Percentiles rank a stretch among this genome's conserved stretches.
phyloP scores from a whole-genome alignment of 1,284 basidiomycete species.

The Cystobasidium sp. region DNA sequence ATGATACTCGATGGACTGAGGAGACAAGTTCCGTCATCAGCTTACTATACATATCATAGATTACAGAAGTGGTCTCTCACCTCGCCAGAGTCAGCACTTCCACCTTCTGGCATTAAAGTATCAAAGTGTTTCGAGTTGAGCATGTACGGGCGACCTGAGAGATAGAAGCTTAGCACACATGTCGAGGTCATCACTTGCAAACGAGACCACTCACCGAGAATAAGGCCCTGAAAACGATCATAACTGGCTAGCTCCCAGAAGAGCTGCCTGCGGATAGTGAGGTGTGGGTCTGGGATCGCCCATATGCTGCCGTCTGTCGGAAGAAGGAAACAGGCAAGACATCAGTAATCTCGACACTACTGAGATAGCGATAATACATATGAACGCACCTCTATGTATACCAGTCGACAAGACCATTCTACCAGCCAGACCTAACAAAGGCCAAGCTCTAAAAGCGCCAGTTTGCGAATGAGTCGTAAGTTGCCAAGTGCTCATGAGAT shows the following conservation, averaged over 20 bases:
- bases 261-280: slow-evolving; percentile 48
- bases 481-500: slow-evolving; percentile 51
- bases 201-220: slow-evolving; percentile 19
- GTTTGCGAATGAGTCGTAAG: slow-evolving; percentile 52
- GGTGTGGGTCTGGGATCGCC: slow-evolving; percentile 48
- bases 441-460: slow-evolving; percentile 52
- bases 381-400: slow-evolving; percentile 33
- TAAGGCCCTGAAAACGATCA: slow-evolving; percentile 49
- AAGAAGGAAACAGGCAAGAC: not conserved
- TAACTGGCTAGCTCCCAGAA: slow-evolving; percentile 52
- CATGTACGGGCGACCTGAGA: slow-evolving; percentile 48
- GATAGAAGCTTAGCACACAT: slow-evolving; percentile 24
- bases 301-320: slow-evolving; percentile 50
- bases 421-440: slow-evolving; percentile 50
- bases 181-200: not conserved
- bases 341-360: not conserved
- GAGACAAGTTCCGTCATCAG: not conserved
- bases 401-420: slow-evolving; percentile 45
- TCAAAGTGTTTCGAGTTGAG: slow-evolving; percentile 47
- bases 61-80: not conserved
- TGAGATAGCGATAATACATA: not conserved
- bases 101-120: slow-evolving; percentile 45
- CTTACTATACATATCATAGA: not conserved
- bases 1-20: slow-evolving; percentile 40
- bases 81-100: slow-evolving; percentile 20